Evolutionary conservation across 345 rosid genomes (phyloP), one percentile per base, ranked within the genome.

Genomic region (Barbarea vulgaris): DNA sequence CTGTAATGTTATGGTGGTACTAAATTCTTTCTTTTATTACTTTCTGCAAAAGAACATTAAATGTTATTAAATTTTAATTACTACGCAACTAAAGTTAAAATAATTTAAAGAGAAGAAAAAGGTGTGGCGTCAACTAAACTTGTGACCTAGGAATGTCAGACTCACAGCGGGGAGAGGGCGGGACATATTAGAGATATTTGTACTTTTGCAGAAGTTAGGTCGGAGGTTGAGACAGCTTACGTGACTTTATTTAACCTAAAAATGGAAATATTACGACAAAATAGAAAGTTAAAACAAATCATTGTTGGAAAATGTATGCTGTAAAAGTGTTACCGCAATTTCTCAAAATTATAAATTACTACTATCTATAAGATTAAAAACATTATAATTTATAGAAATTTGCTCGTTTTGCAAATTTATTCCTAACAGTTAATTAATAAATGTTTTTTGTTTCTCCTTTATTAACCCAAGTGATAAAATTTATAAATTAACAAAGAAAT

Each of bases 141-240:
- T 60, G 53, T 68, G 74, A 68, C 11, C 69, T 60, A 68, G 47
- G 63, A 68, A 68, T 76, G 74, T 61, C 69, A 69, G 70, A 41
- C 18, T 42, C 54, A 61, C 57, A 59, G 53, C 34, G 51, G 14
- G 27, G 55, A 46, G 57, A 69, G 21, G 24, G 70, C 8, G 18
- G 36, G 48, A 70, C 17, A 67, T 19, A 5, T 28, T 28, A 69
- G 61, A 30, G 42, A 18, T 62, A 11, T 34, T 46, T 69, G 65
- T 62, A 57, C 67, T 54, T 51, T 48, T 21, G 7, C 19, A 70
- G 57, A 76, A 63, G 76, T 63, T 63, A 70, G 76, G 80, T 77
- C 19, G 60, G 60, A 44, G 53, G 76, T 77, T 54, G 75, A 46
- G 59, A 63, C 50, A 63, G 71, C 71, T 76, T 46, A 24, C 60